Evolutionary conservation across 2,329 filamentous ascomycete species (phyloP).

Genomic region (Trichoderma pleuroti): DNA sequence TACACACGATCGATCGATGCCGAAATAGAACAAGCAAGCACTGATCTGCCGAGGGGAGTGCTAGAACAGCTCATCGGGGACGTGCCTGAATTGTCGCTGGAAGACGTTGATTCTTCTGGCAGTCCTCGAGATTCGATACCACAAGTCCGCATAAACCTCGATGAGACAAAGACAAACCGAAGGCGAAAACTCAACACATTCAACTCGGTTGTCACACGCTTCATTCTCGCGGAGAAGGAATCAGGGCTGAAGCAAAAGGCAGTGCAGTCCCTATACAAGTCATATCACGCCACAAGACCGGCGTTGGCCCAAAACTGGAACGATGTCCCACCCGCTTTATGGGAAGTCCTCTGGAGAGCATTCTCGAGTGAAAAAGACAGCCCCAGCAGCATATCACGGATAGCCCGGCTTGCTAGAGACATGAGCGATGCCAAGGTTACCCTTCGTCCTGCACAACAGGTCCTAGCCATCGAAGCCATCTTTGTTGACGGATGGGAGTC

Average conservation of each 20-base stretch:
- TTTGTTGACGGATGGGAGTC: slow-evolving; percentile 59
- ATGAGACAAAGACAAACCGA: slow-evolving; percentile 37
- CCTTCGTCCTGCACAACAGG: slow-evolving; percentile 55
- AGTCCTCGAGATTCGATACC: slow-evolving; percentile 25
- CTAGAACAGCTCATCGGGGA: slow-evolving; percentile 32
- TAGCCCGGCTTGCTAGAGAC: slow-evolving; percentile 62
- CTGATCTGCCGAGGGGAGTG: slow-evolving; percentile 33
- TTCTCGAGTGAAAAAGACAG: slow-evolving; percentile 53
- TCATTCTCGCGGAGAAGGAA: slow-evolving; percentile 29
- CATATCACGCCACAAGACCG: slow-evolving; percentile 46
- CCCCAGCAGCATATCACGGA: slow-evolving; percentile 56
- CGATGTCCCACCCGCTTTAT: slow-evolving; percentile 57
- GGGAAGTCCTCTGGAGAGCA: slow-evolving; percentile 64
- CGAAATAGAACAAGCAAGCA: slow-evolving; percentile 33
- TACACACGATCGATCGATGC: slow-evolving; percentile 37
- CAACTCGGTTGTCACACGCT: slow-evolving; percentile 31
- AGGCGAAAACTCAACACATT: slow-evolving; percentile 38
- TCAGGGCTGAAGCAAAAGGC: slow-evolving; percentile 33
- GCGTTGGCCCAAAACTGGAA: slow-evolving; percentile 45
- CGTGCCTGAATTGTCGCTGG: slow-evolving; percentile 27
- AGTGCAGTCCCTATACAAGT: slow-evolving; percentile 45
- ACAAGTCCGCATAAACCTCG: slow-evolving; percentile 33
- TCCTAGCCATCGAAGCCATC: slow-evolving; percentile 66
- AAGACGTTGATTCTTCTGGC: slow-evolving; percentile 20
- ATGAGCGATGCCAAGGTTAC: slow-evolving; percentile 57